Percentiles rank a stretch among this genome's conserved stretches.
Conservation (phyloP, 2,329 filamentous ascomycete species). For the Westerdykella ornata region DNA sequence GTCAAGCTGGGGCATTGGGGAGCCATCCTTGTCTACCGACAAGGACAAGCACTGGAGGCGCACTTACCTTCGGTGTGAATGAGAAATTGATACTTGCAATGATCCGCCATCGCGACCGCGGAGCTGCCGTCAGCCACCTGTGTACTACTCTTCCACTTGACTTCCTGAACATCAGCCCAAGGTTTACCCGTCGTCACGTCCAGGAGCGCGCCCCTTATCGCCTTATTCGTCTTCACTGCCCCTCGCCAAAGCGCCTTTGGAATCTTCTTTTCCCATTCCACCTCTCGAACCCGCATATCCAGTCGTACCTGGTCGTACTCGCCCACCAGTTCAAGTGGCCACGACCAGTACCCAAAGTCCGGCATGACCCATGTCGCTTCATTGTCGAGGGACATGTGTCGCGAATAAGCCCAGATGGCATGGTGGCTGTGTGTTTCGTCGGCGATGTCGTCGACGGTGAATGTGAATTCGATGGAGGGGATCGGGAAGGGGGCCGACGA, state of each 20-base stretch:
- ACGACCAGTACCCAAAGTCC: constrained; percentile 22
- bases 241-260: constrained; percentile 29
- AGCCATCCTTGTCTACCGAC: background rate
- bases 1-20: too few relatives aligned
- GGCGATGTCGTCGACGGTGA: constrained; percentile 39
- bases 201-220: constrained; percentile 9
- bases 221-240: constrained; percentile 20
- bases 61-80: constrained; percentile 46
- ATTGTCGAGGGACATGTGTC: constrained; percentile 7
- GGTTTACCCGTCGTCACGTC: constrained; percentile 7
- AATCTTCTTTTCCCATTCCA: constrained; percentile 12
- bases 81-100: constrained; percentile 33
- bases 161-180: constrained; percentile 14
- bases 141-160: constrained; percentile 11
- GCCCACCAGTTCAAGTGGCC: constrained; percentile 14
- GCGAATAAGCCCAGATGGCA: constrained; percentile 13
- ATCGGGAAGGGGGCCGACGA: constrained; percentile 45
- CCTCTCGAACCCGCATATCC: constrained; percentile 7
- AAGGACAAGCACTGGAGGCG: too few relatives aligned
- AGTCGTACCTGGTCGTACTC: constrained; percentile 11
- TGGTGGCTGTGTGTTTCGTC: constrained; percentile 9
- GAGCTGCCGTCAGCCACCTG: constrained; percentile 4
- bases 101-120: constrained; percentile 17
- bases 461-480: constrained; percentile 48
- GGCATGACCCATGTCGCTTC: constrained; percentile 19